Evolutionary conservation across 257 asterid genomes (phyloP), one percentile per base, ranked within the genome.

Genomic region (Cruciata laevipes): DNA sequence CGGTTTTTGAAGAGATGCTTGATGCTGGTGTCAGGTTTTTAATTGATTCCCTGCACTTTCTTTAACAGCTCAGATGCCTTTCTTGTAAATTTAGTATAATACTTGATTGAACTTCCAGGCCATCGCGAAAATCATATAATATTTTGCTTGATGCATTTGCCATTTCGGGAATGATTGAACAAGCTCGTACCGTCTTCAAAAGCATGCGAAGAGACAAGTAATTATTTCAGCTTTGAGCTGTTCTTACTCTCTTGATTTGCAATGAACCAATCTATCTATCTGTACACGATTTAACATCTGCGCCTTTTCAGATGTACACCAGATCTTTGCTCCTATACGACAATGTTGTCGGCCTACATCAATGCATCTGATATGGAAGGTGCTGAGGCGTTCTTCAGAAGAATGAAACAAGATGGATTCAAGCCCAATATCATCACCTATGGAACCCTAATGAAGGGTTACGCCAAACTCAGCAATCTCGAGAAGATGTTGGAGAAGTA

Each of bases 201-300:
- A 90, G 99, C 90, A 93, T 93, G 99, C 82, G 96, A 72, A 86
- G 97, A 73, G 96, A 93, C 87, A 83, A 95, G 99, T 90, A 49
- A 7, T 1, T 51, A 17, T 51, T 51, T 51, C 23, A n/a, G 74
- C 33, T 20, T 61, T 33, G 58, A 42, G 67, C 40, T 47, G 13
- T 47, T 38, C 21, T 5, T 62, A 25, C 40, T 14, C 5, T 25
- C 64, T 57, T 57, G 62, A 16, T 59, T 59, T 59, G 14, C 23
- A 27, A 30, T 17, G 16, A 59, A 59, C 30, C 27, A 30, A 27
- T 59, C 21, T 9, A 27, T 59, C 21, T 9, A 57, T 57, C 4
- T 58, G 63, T 27, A 27, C 30, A 2, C 0, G 25, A 8, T 31
- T 25, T 42, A 33, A 42, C 16, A 65, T 24, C 21, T 47, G 4